Conservation (phyloP, 192 early-diverging fungal genomes). For the Linnemannia zychae region DNA sequence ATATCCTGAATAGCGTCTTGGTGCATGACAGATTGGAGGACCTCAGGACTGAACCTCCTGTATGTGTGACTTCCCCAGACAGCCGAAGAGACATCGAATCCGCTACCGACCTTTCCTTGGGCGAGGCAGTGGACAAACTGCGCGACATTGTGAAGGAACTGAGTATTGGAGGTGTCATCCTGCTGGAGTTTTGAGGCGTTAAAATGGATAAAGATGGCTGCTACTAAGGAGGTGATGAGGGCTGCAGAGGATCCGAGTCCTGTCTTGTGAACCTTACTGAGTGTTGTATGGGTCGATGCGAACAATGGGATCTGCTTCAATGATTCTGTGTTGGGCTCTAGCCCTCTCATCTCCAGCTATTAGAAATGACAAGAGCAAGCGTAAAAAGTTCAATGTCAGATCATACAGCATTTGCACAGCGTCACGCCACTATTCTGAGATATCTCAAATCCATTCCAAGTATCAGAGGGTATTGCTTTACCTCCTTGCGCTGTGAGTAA, state of each 20-base stretch:
- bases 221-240: constrained; percentile 92
- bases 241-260: constrained; percentile 98
- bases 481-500: constrained; percentile 95
- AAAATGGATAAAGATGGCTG: constrained; percentile 84
- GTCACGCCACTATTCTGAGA: not conserved
- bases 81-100: constrained; percentile 96
- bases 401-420: not conserved
- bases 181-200: constrained; percentile 47
- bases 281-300: constrained; percentile 71
- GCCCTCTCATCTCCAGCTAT: constrained; percentile 65
- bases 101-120: constrained; percentile 98
- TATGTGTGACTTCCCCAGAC: constrained; percentile 94
- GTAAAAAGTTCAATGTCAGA: constrained; percentile 8
- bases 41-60: constrained; percentile 80
- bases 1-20: constrained; percentile 53
- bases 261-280: constrained; percentile 90
- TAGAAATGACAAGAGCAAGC: not conserved
- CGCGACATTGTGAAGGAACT: constrained; percentile 86
- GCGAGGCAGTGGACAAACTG: constrained; percentile 96
- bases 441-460: not conserved
- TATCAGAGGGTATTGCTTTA: not conserved
- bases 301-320: constrained; percentile 73
- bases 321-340: constrained; percentile 68
- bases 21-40: constrained; percentile 70
- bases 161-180: constrained; percentile 37